Base-by-base conservation (phyloP, 2,329 filamentous ascomycete species). In the Ceratocystis destructans region DNA sequence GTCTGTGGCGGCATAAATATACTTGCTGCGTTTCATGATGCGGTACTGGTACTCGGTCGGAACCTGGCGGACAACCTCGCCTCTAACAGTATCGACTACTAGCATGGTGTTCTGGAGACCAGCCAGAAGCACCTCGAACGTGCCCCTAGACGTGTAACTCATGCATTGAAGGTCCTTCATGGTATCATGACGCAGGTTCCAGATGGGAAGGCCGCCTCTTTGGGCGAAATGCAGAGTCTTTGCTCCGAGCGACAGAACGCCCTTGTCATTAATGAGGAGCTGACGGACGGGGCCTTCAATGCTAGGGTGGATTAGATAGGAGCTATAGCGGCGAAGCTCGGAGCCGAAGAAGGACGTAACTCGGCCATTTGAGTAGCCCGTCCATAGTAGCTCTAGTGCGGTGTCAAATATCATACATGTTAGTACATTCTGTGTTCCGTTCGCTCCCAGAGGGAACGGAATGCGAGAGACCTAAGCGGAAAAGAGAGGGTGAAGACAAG, bases 1-100 rank as follows among this genome's bases (percentile, higher is more conserved):
- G 69, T 86, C 85, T 0, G 92, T 96, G 7, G 93, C 94, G 15
- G 91, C 93, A 76, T 93, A 97, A 59, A 99, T 92, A 72, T 94
- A 91, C 64, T 91, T 87, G 65, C 86, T 88, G 71, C 89, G 87
- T 74, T 90, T 94, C 91, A 99, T 96, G 69, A 95, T 87, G 4
- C 86, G 94, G 72, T 96, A 97, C 68, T 89, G 85, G 69, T 87
- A 82, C 64, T 87, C 84, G 0, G 90, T 87, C 28, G 83, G 80
- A 75, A 85, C 82, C 75, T 87, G 82, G 74, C 88, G 87, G 59
- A 85, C 79, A 66, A 93, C 81, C 69, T 84, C 82, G 44, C 89
- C 89, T 75, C 89, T 90, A 72, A 80, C 79, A 62, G 85, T 80
- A 73, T 87, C 84, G 69, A 87, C 81, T 22, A 85, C 86, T 73